phyloP scores from a whole-genome alignment of 352 stramenopile genomes.

The Halophytophthora polymorphica region DNA sequence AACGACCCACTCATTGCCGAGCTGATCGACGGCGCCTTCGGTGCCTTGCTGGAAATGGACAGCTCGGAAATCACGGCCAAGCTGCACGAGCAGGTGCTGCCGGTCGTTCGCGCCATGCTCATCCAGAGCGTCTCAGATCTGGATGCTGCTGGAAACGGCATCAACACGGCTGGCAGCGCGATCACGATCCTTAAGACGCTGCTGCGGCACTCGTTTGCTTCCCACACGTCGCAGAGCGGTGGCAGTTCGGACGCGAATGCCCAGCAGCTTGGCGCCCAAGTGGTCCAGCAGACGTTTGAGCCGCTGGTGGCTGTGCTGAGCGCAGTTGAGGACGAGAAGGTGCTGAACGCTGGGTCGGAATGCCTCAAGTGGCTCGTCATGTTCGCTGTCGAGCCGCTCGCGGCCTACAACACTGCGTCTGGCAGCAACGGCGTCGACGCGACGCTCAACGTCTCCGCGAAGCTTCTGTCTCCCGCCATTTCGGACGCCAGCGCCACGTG shows the following conservation, averaged over 20 bases:
- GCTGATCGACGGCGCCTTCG: constrained; percentile 67
- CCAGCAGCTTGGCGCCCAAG: constrained; percentile 51
- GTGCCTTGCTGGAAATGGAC: constrained; percentile 61
- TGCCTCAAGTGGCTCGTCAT: constrained; percentile 86
- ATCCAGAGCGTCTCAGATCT: constrained; percentile 46
- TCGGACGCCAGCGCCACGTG: constrained; percentile 70
- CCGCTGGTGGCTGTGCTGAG: constrained; percentile 60
- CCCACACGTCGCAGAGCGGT: constrained; percentile 21
- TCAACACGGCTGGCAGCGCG: constrained; percentile 58
- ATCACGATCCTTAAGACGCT: constrained; percentile 76
- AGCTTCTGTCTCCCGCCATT: constrained; percentile 61
- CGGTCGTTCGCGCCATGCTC: constrained; percentile 58
- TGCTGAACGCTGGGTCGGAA: constrained; percentile 69
- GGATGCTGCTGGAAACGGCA: constrained; percentile 46
- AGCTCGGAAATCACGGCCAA: constrained; percentile 51
- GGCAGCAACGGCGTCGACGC: constrained; percentile 61
- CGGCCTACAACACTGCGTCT: constrained; percentile 34
- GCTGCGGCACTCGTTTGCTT: constrained; percentile 65
- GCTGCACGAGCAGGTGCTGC: constrained; percentile 62
- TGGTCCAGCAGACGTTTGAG: constrained; percentile 75
- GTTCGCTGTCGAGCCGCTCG: constrained; percentile 64
- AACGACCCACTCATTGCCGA: constrained; percentile 76
- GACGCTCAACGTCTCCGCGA: constrained; percentile 63
- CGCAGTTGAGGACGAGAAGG: constrained; percentile 69
- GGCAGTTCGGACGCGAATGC: constrained; percentile 23